Percentiles rank a stretch among this genome's conserved stretches.
phyloP scores from a whole-genome alignment of 2,329 filamentous ascomycete genomes.

The Setomelanomma holmii region DNA sequence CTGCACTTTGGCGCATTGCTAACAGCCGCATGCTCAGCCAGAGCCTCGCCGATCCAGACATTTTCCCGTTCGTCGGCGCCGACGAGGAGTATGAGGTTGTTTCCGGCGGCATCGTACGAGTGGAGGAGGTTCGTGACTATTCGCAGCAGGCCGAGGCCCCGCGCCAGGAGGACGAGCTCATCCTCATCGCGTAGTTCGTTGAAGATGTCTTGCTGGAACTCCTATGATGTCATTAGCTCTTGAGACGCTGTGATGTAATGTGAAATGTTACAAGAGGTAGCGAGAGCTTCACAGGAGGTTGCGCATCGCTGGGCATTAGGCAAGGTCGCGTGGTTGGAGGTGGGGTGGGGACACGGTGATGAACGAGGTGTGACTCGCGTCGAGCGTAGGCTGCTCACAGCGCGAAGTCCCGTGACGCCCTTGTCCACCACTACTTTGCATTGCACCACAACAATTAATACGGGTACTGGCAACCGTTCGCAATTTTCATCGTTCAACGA shows the following conservation, averaged over 20 bases:
- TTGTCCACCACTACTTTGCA: neutral
- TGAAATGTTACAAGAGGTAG: conserved; percentile 69
- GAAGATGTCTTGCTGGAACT: conserved; percentile 96
- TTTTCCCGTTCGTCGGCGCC: conserved; percentile 93
- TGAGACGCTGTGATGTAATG: conserved; percentile 2
- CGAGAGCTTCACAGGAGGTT: conserved; percentile 76
- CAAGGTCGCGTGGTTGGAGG: conserved; percentile 22
- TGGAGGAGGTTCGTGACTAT: conserved; percentile 96
- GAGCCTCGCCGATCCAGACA: conserved; percentile 93
- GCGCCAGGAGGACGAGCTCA: conserved; percentile 90
- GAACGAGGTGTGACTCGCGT: conserved; percentile 25
- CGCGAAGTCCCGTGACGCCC: conserved; percentile 35
- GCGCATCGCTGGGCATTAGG: conserved; percentile 51
- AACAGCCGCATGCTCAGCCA: conserved; percentile 93
- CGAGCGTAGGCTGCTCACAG: conserved; percentile 11
- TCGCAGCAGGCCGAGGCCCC: conserved; percentile 88
- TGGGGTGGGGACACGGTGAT: conserved; percentile 22
- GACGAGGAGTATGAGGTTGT: conserved; percentile 87
- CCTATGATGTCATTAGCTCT: conserved; percentile 51
- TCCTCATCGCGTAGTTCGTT: conserved; percentile 75
- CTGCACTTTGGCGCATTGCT: conserved; percentile 82
- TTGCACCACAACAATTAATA: no score
- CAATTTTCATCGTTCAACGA: no score
- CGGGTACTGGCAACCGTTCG: no score
- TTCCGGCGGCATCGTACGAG: conserved; percentile 93